These are phyloP conservation scores for Aspergillus amoenus DNA, from an alignment of 2,329 filamentous ascomycete species.

Conservation along the genomic window DNA sequence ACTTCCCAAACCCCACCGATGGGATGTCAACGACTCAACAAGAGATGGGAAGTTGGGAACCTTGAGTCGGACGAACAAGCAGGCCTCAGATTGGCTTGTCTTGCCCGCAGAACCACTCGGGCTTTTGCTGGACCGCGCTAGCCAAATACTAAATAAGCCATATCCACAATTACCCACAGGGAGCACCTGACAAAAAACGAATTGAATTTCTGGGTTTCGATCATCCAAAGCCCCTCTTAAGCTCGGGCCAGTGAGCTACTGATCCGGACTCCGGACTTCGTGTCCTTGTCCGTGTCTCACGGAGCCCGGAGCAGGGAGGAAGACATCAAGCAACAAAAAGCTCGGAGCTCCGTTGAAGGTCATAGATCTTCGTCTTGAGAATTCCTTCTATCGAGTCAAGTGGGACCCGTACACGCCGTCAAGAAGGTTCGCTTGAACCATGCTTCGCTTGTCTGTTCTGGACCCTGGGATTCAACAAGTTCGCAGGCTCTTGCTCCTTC, in stretches of 20 bases:
- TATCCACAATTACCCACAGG: not conserved
- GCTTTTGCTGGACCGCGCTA: not conserved
- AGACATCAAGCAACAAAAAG: not conserved
- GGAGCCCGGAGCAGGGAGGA: not conserved
- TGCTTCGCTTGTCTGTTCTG: not conserved
- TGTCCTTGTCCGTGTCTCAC: not conserved
- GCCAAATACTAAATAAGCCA: not conserved
- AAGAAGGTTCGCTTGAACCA: slow-evolving; percentile 6
- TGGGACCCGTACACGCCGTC: not conserved
- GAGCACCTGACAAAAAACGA: not conserved
- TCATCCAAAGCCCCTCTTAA: not conserved
- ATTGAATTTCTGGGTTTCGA: not conserved
- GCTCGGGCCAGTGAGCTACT: not conserved
- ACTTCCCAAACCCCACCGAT: not conserved
- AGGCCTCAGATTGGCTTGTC: not conserved
- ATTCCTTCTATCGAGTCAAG: not conserved
- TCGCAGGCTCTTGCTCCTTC: not conserved
- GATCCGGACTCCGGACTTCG: not conserved
- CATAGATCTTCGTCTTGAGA: slow-evolving; percentile 1
- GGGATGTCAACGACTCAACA: not conserved
- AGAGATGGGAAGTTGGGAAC: not conserved
- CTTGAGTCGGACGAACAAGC: not conserved
- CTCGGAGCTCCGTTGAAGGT: not conserved
- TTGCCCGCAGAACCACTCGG: not conserved
- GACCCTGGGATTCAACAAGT: not conserved